Evolutionary conservation across 2,329 filamentous ascomycete species (phyloP), one percentile per base, ranked within the genome.

Genomic region (Zelopaecilomyces penicillatus): DNA sequence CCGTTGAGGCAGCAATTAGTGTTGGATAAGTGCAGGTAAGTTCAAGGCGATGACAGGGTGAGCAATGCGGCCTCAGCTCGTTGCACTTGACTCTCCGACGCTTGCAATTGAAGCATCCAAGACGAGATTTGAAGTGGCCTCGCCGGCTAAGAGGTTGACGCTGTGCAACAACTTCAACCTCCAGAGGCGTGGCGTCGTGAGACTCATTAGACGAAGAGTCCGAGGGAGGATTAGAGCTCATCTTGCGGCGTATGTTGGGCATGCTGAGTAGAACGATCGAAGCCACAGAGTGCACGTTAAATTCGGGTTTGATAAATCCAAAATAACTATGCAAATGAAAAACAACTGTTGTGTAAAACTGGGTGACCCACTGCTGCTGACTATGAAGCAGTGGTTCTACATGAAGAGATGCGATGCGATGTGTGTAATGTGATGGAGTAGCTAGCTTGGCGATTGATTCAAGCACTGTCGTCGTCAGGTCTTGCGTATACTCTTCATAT

Each of bases 31-130:
- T 52, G 54, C 65, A 67, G 3, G 46, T 42, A 26, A 67, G 48
- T 4, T 59, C 62, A 29, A 67, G 56, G 9, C 61, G 57, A 28
- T 46, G 47, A 50, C 65, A 67, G 34, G 60, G 55, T 30, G 53
- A 47, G 46, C 57, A 62, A 5, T 47, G 50, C 2, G 58, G 58
- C n/a, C 54, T 54, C 26, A 52, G 43, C 46, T 62, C 59, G 29
- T 58, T 58, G 52, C 59, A 62, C 36, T 61, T 62, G 41, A 62
- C 59, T 19, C 58, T 56, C 32, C 57, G 49, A 5, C 58, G 48
- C 43, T 60, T 61, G 51, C 58, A 62, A 42, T 60, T 61, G 44
- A 61, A 58, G 53, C 58, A 62, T 40, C 60, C 59, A 9, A 60
- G 55, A 6, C 58, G 57, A 5, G 59, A 62, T 42, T 57, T 58